These are phyloP conservation scores for Avena sativa DNA, from an alignment of 176 grass and related monocot species.

Conservation along the genomic window DNA sequence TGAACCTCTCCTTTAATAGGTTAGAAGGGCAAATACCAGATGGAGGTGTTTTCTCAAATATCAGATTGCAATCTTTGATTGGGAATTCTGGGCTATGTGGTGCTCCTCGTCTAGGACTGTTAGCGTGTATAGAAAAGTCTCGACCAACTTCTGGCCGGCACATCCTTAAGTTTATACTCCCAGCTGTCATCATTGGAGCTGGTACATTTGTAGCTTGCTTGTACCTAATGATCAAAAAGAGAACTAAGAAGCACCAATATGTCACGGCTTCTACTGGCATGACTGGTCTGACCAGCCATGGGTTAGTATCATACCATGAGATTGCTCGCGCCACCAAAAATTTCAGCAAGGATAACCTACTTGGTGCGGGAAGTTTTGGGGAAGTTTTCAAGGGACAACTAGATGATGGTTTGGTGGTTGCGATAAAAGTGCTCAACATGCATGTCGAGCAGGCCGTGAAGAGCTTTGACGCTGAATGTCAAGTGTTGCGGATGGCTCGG, in stretches of 20 bases:
- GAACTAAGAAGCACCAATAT: not conserved
- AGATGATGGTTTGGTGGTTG: not conserved
- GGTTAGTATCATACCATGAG: conserved; percentile 10
- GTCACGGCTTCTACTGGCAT: not conserved
- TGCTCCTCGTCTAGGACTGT: not conserved
- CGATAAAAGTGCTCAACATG: too few relatives aligned
- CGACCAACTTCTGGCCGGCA: not conserved
- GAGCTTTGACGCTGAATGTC: too few relatives aligned
- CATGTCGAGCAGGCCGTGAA: too few relatives aligned
- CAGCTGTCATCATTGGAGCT: not conserved
- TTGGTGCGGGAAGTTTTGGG: not conserved
- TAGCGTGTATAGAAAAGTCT: not conserved
- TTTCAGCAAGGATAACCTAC: conserved; percentile 3
- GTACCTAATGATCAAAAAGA: not conserved
- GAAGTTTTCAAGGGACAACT: not conserved
- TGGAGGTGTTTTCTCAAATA: not conserved
- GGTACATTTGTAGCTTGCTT: too few relatives aligned
- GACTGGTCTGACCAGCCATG: not conserved
- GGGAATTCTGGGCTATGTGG: conserved; percentile 4
- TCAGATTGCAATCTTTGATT: not conserved
- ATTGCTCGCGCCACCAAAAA: not conserved
- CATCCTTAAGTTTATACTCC: conserved; percentile 1
- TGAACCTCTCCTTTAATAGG: not conserved
- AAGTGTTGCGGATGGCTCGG: too few relatives aligned
- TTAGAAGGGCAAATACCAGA: not conserved